Base-by-base conservation (phyloP, 2,329 filamentous ascomycete genomes). In the Cladophialophora yegresii region DNA sequence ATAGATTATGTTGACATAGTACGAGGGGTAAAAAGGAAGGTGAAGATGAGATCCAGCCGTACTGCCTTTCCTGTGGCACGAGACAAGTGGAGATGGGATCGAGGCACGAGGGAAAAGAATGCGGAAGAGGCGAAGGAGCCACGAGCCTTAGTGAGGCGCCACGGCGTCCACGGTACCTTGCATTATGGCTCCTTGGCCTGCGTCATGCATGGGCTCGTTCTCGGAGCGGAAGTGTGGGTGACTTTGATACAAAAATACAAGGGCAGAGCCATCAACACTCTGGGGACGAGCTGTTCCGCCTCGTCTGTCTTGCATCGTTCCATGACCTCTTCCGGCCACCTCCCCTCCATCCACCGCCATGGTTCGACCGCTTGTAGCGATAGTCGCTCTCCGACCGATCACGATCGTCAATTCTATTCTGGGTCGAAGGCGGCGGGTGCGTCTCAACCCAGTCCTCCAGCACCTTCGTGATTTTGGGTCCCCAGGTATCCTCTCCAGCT, bases 401-500 rank as follows among this genome's bases (percentile, higher is more conserved):
- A 13, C 65, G 61, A 54, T 69, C 50, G 58, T 63, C 64, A 23
- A 45, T 49, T 16, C 40, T 49, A 16, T 64, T 62, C 26, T 51
- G 30, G 22, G 28, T 33, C 13, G 51, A 45, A 50, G 49, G 28
- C 23, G 54, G 58, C 20, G 69, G 70, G 57, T 79, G 78, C 66
- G 78, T 77, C 63, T 77, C 72, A 72, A 81, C 79, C 78, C 82
- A 85, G 26, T 77, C 75, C 47, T 82, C 77, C 10, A 92, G 76
- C 73, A 87, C 82, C 16, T 75, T 74, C 71, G 84, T 75, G 0
- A 98, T 82, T 75, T 92, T 85, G 0, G 91, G 90, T 0, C 85
- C 91, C 93, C 93, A 98, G 8, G 90, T 85, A 0, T 87, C 84
- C 75, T 96, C 91, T 1, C 90, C 92, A 69, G 88, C 85, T 62